A percentile compares a stretch with the other conserved stretches of the same genome.
Conservation (phyloP, 208 protist genomes). For the Trichomonas gallinae region DNA sequence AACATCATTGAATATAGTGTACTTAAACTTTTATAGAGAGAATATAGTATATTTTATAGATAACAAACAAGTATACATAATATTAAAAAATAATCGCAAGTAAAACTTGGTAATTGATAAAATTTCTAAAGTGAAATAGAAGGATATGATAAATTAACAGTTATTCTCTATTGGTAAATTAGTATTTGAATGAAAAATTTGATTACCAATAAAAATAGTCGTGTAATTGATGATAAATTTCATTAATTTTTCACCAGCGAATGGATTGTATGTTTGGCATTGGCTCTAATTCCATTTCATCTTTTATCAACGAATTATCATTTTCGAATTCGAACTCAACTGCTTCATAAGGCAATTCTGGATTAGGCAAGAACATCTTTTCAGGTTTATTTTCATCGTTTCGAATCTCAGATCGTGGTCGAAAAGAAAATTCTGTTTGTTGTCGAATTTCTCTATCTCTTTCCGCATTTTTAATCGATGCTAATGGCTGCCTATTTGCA, state of each 20-base stretch:
- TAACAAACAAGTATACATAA: not conserved
- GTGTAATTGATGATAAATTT: too few relatives aligned
- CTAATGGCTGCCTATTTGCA: not conserved
- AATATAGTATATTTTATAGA: not conserved
- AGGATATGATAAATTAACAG: too few relatives aligned
- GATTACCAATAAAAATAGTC: too few relatives aligned
- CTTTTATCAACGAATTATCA: not conserved
- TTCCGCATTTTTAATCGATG: not conserved
- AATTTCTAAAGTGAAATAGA: too few relatives aligned
- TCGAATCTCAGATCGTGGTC: not conserved
- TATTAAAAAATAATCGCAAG: too few relatives aligned
- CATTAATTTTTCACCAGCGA: not conserved
- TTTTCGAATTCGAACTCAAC: not conserved
- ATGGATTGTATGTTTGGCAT: not conserved
- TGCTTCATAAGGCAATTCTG: not conserved
- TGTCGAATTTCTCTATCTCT: not conserved
- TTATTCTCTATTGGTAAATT: too few relatives aligned
- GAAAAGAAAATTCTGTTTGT: not conserved
- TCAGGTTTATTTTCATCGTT: not conserved
- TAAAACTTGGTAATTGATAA: too few relatives aligned
- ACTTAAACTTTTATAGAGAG: too few relatives aligned
- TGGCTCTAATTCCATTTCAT: not conserved
- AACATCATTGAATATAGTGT: too few relatives aligned
- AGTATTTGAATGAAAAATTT: too few relatives aligned
- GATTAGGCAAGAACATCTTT: not conserved